phyloP scores from a whole-genome alignment of 2,329 filamentous ascomycete genomes.

The Penicillium crustosum region DNA sequence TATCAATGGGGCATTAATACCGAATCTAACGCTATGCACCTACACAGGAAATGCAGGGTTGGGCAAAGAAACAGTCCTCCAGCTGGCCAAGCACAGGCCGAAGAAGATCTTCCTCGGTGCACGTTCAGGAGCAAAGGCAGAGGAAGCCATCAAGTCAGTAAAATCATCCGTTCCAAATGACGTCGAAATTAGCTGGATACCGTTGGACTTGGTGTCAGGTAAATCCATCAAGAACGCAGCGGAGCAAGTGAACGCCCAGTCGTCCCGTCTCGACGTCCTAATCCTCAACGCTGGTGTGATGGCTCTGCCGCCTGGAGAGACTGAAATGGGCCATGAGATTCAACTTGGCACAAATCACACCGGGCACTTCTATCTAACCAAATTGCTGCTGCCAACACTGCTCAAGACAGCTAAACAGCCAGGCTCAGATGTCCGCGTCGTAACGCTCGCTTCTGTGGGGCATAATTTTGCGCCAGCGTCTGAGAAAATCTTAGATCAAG shows the following conservation, averaged over 20 bases:
- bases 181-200: constrained; percentile 24
- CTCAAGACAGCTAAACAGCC: constrained; percentile 27
- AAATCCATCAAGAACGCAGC: constrained; percentile 43
- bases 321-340: constrained; percentile 39
- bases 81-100: constrained; percentile 45
- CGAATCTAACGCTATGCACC: not conserved
- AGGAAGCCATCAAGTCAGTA: constrained; percentile 22
- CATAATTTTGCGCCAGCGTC: constrained; percentile 28
- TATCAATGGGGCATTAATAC: constrained; percentile 29
- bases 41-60: constrained; percentile 48
- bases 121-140: constrained; percentile 27
- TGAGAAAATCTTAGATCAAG: constrained; percentile 32
- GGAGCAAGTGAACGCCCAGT: constrained; percentile 28
- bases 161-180: constrained; percentile 16
- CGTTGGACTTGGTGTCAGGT: constrained; percentile 48
- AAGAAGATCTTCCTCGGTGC: constrained; percentile 41
- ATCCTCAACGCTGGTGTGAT: constrained; percentile 47
- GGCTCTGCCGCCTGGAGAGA: constrained; percentile 37
- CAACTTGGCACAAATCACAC: constrained; percentile 43
- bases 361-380: constrained; percentile 41
- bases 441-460: constrained; percentile 34
- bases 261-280: constrained; percentile 36
- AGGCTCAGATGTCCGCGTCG: constrained; percentile 28
- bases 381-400: constrained; percentile 34
- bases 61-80: constrained; percentile 45